Base-by-base conservation (phyloP, 2,329 filamentous ascomycete genomes). In the Dothidotthia symphoricarpi region DNA sequence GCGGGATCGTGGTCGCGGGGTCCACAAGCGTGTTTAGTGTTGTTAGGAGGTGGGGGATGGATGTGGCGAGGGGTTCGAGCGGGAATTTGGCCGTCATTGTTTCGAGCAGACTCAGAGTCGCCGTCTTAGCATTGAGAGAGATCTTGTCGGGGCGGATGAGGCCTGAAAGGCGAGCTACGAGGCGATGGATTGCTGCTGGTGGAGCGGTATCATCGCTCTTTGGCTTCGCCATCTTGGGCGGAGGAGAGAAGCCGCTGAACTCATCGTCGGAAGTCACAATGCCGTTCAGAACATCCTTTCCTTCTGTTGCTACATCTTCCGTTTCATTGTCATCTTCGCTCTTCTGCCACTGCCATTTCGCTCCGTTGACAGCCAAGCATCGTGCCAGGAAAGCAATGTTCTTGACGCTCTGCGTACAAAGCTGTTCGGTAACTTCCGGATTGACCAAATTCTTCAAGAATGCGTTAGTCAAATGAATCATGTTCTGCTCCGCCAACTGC, bases 1-100 rank as follows among this genome's bases (percentile, higher is more conserved):
- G 82, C 0, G 88, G 86, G 11, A 78, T 70, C 0, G 85, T 80
- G 33, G 91, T 88, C 1, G 80, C 79, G 1, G 85, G 76, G 62
- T 96, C 89, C 0, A 89, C 94, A 25, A 98, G 73, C 61, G 93
- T 87, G 60, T 91, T 83, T 5, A 97, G 76, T 0, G 84, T 83
- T 4, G 80, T 71, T 1, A 88, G 73, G 29, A 86, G 73, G 16
- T 74, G 73, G 48, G 82, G 78, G 13, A 94, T 73, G 1, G 82
- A 84, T 0, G 81, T 75, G 1, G 71, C 63, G 7, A 91, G 73
- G 3, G 80, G 72, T 2, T 76, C 69, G 1, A 69, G 59, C 0
- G 82, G 71, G 2, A 87, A 73, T 28, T 81, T 80, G 35, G 76
- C 76, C 50, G 80, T 78, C 10, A 95, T 76, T 0, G 82, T 80